These are phyloP conservation scores for Alisma plantagoaquatica DNA, from an alignment of 106 monocot genomes.

Conservation along the genomic window DNA sequence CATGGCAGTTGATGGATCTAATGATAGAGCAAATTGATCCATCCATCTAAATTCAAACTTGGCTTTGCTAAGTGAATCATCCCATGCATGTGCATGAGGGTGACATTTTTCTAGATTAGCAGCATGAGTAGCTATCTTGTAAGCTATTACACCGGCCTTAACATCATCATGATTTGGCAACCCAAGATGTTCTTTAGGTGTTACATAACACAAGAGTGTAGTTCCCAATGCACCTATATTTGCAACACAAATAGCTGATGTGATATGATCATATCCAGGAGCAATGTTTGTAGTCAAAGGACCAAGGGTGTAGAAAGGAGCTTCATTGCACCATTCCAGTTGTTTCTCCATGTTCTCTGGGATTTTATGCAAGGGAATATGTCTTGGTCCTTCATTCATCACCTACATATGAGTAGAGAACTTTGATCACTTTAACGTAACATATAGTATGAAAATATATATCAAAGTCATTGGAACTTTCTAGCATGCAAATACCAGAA, in stretches of 20 bases:
- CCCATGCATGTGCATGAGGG: constrained; percentile 86
- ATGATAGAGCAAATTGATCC: constrained; percentile 90
- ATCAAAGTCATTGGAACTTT: too few relatives aligned
- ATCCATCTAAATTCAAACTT: constrained; percentile 99
- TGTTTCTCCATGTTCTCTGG: constrained; percentile 95
- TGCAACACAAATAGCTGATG: constrained; percentile 95
- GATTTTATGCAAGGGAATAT: constrained; percentile 97
- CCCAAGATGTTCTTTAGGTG: constrained; percentile 96
- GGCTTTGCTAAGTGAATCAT: constrained; percentile 93
- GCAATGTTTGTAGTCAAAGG: constrained; percentile 97
- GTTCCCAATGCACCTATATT: constrained; percentile 93
- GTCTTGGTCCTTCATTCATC: constrained; percentile 98
- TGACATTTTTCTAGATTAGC: constrained; percentile 88
- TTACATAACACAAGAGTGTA: constrained; percentile 95
- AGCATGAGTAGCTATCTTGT: constrained; percentile 95
- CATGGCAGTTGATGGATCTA: constrained; percentile 97
- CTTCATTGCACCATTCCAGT: constrained; percentile 92
- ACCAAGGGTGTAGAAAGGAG: constrained; percentile 95
- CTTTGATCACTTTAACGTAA: too few relatives aligned
- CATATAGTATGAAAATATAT: too few relatives aligned
- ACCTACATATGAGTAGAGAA: too few relatives aligned
- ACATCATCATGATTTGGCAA: constrained; percentile 97
- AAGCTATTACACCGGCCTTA: constrained; percentile 87
- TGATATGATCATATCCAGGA: constrained; percentile 98
- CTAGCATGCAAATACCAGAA: too few relatives aligned